These are phyloP conservation scores for Phaeosphaeria sp. DNA, from an alignment of 2,329 filamentous ascomycete species.

Conservation along the genomic window DNA sequence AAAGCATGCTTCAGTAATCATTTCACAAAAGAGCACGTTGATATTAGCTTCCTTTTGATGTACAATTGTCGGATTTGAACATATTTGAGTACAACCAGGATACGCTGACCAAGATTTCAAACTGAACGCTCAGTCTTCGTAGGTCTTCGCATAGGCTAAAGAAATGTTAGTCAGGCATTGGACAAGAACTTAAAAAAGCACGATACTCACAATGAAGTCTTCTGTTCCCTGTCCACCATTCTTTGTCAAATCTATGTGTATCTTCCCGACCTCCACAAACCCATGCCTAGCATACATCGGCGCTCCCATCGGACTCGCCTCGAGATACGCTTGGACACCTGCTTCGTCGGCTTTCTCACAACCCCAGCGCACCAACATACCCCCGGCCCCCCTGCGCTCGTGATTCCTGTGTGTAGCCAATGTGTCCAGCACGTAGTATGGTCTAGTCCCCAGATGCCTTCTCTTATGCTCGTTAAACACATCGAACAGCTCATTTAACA, in stretches of 20 bases:
- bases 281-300: conserved; percentile 43
- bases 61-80: background rate
- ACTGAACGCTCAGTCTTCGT: conserved; percentile 5
- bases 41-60: background rate
- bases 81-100: no score
- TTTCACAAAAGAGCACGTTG: background rate
- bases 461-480: conserved; percentile 33
- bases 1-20: background rate
- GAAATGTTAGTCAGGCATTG: background rate
- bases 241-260: conserved; percentile 39
- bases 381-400: conserved; percentile 40
- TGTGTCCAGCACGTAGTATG: conserved; percentile 39
- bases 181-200: background rate
- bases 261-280: conserved; percentile 32
- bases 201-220: conserved; percentile 38
- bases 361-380: conserved; percentile 41
- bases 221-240: conserved; percentile 36
- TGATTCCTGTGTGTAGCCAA: conserved; percentile 41
- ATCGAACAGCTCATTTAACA: conserved; percentile 27
- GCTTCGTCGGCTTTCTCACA: conserved; percentile 38
- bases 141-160: conserved; percentile 23
- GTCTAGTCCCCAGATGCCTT: conserved; percentile 26
- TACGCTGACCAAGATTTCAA: background rate
- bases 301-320: conserved; percentile 41
- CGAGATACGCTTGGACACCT: conserved; percentile 40